A percentile compares a stretch with the other conserved stretches of the same genome.
Evolutionary conservation across 2,329 filamentous ascomycete genomes (phyloP).

Genomic region (Colletotrichum falcatum): DNA sequence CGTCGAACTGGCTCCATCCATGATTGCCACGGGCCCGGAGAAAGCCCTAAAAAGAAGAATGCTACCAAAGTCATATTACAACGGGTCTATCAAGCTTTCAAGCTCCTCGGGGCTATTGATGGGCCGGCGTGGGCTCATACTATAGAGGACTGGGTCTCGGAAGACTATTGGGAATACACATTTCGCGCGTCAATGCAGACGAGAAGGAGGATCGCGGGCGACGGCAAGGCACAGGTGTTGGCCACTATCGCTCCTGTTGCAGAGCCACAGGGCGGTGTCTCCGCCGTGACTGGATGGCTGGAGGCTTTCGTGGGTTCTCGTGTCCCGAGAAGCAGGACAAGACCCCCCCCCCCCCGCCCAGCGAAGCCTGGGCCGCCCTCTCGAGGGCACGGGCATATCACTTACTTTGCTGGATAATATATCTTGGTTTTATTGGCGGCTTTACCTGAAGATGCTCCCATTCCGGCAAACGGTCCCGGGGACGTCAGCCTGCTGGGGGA

Average conservation of each 20-base stretch:
- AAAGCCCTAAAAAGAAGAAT: conserved; percentile 18
- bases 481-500: background rate
- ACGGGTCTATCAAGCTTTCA: conserved; percentile 21
- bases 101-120: conserved; percentile 29
- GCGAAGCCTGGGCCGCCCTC: conserved; percentile 19
- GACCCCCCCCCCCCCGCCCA: too few species aligned
- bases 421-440: background rate
- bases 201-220: background rate
- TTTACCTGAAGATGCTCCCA: conserved; percentile 16
- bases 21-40: conserved; percentile 12
- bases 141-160: conserved; percentile 13
- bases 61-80: conserved; percentile 23
- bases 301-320: conserved; percentile 12
- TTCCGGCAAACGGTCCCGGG: background rate
- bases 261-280: background rate
- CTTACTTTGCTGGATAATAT: background rate
- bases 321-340: background rate
- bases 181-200: conserved; percentile 8
- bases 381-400: background rate
- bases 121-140: conserved; percentile 5
- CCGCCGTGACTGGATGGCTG: conserved; percentile 3
- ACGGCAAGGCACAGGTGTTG: background rate
- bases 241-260: background rate
- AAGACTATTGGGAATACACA: background rate
- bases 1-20: conserved; percentile 11